phyloP scores from a whole-genome alignment of 805 yeast species.

The Yamadazyma tumulicola region DNA sequence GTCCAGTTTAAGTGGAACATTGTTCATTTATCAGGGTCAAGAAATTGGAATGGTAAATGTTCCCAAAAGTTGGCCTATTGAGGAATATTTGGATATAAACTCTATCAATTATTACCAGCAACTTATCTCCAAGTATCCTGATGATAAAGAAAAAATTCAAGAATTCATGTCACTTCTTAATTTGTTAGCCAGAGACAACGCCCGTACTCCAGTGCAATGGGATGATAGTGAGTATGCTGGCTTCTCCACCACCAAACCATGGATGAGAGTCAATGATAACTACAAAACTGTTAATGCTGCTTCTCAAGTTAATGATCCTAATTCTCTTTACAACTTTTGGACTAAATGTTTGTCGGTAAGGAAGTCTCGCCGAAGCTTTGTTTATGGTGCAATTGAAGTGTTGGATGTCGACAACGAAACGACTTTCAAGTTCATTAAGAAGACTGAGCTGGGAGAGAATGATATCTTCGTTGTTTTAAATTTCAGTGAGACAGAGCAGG shows the following conservation, averaged over 20 bases:
- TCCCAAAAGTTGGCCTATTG: slow-evolving; percentile 39
- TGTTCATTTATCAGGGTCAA: slow-evolving; percentile 59
- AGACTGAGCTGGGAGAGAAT: slow-evolving; percentile 19
- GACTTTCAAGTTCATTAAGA: slow-evolving; percentile 41
- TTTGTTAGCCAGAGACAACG: slow-evolving; percentile 48
- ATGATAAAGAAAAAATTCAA: slow-evolving; percentile 6
- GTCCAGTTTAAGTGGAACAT: slow-evolving; percentile 49
- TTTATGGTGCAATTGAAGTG: slow-evolving; percentile 42
- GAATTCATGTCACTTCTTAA: slow-evolving; percentile 31
- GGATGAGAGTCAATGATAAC: slow-evolving; percentile 53
- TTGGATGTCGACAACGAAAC: slow-evolving; percentile 39
- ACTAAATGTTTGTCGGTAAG: slow-evolving; percentile 40
- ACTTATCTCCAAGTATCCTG: slow-evolving; percentile 22
- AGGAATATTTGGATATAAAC: slow-evolving; percentile 50
- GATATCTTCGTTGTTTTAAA: slow-evolving; percentile 39
- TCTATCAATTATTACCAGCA: slow-evolving; percentile 40
- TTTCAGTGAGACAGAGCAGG: slow-evolving; percentile 32
- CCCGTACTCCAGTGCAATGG: slow-evolving; percentile 61
- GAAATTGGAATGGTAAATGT: slow-evolving; percentile 57
- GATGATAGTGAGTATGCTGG: slow-evolving; percentile 44
- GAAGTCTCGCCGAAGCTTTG: slow-evolving; percentile 41
- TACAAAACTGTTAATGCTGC: slow-evolving; percentile 48
- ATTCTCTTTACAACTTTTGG: slow-evolving; percentile 48
- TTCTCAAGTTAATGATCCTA: slow-evolving; percentile 42
- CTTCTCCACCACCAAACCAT: slow-evolving; percentile 47